A percentile compares a stretch with the other conserved stretches of the same genome.
Evolutionary conservation across 2,329 filamentous ascomycete genomes (phyloP).

Genomic region (Cladorrhinum sp.): DNA sequence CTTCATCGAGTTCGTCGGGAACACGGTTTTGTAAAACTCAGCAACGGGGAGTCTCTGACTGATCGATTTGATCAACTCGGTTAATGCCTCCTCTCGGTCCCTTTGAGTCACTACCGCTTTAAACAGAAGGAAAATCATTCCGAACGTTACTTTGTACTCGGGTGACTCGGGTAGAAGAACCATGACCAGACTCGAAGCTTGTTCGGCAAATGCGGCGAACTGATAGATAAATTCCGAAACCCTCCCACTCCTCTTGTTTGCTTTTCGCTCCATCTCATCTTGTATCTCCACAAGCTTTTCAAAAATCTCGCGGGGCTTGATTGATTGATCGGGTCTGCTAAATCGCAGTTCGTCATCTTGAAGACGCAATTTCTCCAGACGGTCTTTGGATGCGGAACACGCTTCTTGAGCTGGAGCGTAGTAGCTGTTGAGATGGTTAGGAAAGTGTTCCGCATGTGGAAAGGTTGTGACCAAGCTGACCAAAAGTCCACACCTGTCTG

Average conservation of each 20-base stretch:
- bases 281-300: slow-evolving; percentile 7
- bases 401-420: slow-evolving; percentile 9
- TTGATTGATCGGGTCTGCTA: neutral
- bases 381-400: slow-evolving; percentile 1
- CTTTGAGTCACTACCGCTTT: slow-evolving; percentile 9
- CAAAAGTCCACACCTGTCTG: slow-evolving; percentile 3
- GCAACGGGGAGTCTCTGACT: neutral
- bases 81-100: slow-evolving; percentile 6
- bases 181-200: slow-evolving; percentile 3
- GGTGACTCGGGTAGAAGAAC: slow-evolving; percentile 4
- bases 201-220: slow-evolving; percentile 1
- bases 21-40: slow-evolving; percentile 10
- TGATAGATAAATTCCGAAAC: neutral
- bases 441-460: no score
- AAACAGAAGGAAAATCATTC: slow-evolving; percentile 9
- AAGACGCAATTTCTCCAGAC: slow-evolving; percentile 3
- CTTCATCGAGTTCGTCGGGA: slow-evolving; percentile 9
- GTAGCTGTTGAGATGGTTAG: neutral
- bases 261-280: slow-evolving; percentile 1
- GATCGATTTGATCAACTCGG: neutral
- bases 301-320: slow-evolving; percentile 6
- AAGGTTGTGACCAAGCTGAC: neutral
- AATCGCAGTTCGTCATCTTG: slow-evolving; percentile 2
- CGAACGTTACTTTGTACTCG: slow-evolving; percentile 10
- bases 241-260: neutral